Evolutionary conservation across 192 early-diverging fungal species (phyloP).

Genomic region (Paraglomus occultum): DNA sequence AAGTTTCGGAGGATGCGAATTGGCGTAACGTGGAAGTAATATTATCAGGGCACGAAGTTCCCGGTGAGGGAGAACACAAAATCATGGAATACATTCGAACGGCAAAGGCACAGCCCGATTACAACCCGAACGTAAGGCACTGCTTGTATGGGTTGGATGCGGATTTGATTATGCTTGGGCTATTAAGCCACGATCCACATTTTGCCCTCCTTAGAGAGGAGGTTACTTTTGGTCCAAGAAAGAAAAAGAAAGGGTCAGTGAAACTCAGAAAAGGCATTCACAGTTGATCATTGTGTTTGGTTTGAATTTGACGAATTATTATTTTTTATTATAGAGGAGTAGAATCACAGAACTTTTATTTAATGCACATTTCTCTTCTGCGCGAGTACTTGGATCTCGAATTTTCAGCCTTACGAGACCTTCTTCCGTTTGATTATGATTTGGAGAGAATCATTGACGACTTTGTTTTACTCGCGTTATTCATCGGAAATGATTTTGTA

Average conservation of each 20-base stretch:
- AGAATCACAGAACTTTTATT: slow-evolving; percentile 59
- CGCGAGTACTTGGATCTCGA: slow-evolving; percentile 94
- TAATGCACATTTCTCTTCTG: slow-evolving; percentile 83
- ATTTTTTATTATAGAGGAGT: slow-evolving; percentile 35
- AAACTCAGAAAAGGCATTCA: neutral
- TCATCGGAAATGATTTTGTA: slow-evolving; percentile 98
- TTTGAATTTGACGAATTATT: neutral
- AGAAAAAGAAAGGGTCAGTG: slow-evolving; percentile 45
- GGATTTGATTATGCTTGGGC: slow-evolving; percentile 95
- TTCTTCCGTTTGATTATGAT: slow-evolving; percentile 65
- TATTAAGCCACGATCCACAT: slow-evolving; percentile 96
- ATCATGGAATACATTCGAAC: slow-evolving; percentile 99
- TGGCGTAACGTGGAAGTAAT: slow-evolving; percentile 92
- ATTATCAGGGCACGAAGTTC: slow-evolving; percentile 91
- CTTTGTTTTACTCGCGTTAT: slow-evolving; percentile 89
- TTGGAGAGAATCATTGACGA: slow-evolving; percentile 96
- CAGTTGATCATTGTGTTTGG: neutral
- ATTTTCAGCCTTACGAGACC: slow-evolving; percentile 58
- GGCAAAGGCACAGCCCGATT: slow-evolving; percentile 74
- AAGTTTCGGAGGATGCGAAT: slow-evolving; percentile 82
- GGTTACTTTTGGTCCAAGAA: slow-evolving; percentile 70
- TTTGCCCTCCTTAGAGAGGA: slow-evolving; percentile 96
- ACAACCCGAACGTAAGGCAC: slow-evolving; percentile 87
- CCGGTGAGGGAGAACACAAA: slow-evolving; percentile 99
- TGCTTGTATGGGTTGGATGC: slow-evolving; percentile 98